phyloP scores from a whole-genome alignment of 2,329 filamentous ascomycete genomes.

The Fusarium subtropicale region DNA sequence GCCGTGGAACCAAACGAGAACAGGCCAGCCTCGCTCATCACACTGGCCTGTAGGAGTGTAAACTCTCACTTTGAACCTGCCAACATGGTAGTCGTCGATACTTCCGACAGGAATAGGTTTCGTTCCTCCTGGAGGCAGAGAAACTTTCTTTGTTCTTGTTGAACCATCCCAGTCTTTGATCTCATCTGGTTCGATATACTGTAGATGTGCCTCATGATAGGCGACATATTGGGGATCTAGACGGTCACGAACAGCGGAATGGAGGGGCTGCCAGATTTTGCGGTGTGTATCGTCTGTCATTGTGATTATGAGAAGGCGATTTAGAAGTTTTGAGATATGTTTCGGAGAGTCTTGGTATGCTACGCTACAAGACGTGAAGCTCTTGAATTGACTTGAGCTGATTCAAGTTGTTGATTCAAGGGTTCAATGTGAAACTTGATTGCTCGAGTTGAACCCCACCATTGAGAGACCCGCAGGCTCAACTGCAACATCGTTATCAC shows the following conservation, averaged over 20 bases:
- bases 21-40: slow-evolving; percentile 50
- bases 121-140: slow-evolving; percentile 45
- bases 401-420: slow-evolving; percentile 10
- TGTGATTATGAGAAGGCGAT: background rate
- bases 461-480: slow-evolving; percentile 17
- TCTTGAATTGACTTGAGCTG: background rate
- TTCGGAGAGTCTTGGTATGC: slow-evolving; percentile 3
- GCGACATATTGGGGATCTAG: slow-evolving; percentile 55
- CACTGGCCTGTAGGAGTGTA: slow-evolving; percentile 47
- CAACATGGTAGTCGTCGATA: slow-evolving; percentile 46
- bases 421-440: slow-evolving; percentile 11
- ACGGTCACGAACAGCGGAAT: slow-evolving; percentile 47
- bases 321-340: background rate
- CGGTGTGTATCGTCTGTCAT: slow-evolving; percentile 18
- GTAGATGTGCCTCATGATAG: slow-evolving; percentile 54
- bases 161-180: slow-evolving; percentile 50
- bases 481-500: background rate
- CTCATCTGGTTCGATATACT: slow-evolving; percentile 53
- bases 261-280: slow-evolving; percentile 51
- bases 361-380: background rate
- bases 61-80: slow-evolving; percentile 48
- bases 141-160: slow-evolving; percentile 42
- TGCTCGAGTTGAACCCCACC: slow-evolving; percentile 9
- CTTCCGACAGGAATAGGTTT: slow-evolving; percentile 46
- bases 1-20: slow-evolving; percentile 56